A percentile compares a stretch with the other conserved stretches of the same genome.
phyloP scores from a whole-genome alignment of 768 basidiomycete genomes.

The Tulasnella sp. region DNA sequence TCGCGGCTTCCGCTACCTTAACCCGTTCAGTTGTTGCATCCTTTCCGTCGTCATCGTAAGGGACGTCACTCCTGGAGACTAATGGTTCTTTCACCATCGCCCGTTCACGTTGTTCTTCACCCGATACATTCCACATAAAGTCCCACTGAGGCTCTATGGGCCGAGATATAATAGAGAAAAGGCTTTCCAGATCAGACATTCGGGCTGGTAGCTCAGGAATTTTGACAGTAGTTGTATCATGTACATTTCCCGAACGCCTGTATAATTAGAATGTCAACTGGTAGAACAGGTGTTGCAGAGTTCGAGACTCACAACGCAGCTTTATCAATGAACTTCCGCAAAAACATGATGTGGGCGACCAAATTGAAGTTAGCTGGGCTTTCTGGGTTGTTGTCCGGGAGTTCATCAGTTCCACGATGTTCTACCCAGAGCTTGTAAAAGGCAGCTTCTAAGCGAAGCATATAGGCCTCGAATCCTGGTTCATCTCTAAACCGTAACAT shows the following conservation, averaged over 20 bases:
- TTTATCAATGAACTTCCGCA: slow-evolving; percentile 74
- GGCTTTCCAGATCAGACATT: neutral
- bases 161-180: slow-evolving; percentile 2
- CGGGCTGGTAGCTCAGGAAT: slow-evolving; percentile 1
- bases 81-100: slow-evolving; percentile 46
- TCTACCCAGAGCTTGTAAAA: slow-evolving; percentile 71
- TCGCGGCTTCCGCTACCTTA: slow-evolving; percentile 47
- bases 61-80: slow-evolving; percentile 26
- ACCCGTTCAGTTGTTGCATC: slow-evolving; percentile 23
- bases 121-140: slow-evolving; percentile 56
- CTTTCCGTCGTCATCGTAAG: slow-evolving; percentile 20
- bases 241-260: slow-evolving; percentile 2
- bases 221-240: neutral
- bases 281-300: neutral
- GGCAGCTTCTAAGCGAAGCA: slow-evolving; percentile 62
- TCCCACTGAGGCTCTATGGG: slow-evolving; percentile 34
- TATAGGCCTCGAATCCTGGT: slow-evolving; percentile 58
- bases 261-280: neutral
- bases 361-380: slow-evolving; percentile 67
- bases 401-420: slow-evolving; percentile 47
- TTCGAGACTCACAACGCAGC: slow-evolving; percentile 59
- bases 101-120: slow-evolving; percentile 68
- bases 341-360: slow-evolving; percentile 65
- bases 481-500: slow-evolving; percentile 40
- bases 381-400: slow-evolving; percentile 58